Evolutionary conservation across 805 yeast genomes (phyloP).

Genomic region (Nakazawaea laoshanensis): DNA sequence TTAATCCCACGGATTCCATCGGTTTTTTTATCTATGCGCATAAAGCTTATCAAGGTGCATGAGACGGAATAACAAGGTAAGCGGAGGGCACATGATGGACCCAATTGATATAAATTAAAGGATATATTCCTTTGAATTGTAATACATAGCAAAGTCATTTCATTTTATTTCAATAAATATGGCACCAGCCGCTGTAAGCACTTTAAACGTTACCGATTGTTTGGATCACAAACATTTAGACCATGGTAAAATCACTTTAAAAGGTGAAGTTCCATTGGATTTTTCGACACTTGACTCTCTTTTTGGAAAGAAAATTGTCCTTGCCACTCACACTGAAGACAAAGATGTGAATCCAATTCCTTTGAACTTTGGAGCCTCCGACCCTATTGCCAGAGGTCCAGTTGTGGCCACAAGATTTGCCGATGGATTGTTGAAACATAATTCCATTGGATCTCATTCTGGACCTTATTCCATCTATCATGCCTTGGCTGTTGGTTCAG

Average conservation of each 20-base stretch:
- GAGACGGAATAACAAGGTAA: too few species aligned
- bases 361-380: constrained; percentile 44
- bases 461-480: constrained; percentile 60
- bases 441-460: constrained; percentile 57
- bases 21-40: too few species aligned
- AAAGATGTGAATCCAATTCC: constrained; percentile 38
- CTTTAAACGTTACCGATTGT: constrained; percentile 4
- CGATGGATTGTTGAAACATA: constrained; percentile 43
- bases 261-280: constrained; percentile 15
- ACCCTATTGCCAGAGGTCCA: constrained; percentile 45
- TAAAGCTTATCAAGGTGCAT: too few species aligned
- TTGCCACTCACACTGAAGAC: constrained; percentile 49
- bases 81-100: background rate
- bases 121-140: too few species aligned
- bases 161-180: constrained; percentile 3
- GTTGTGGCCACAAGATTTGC: constrained; percentile 43
- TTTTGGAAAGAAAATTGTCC: constrained; percentile 25
- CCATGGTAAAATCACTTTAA: constrained; percentile 1
- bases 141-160: constrained; percentile 1
- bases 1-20: too few species aligned
- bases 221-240: constrained; percentile 5
- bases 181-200: constrained; percentile 11
- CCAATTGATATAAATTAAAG: background rate
- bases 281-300: constrained; percentile 14
- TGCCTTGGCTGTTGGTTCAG: constrained; percentile 56